phyloP scores from a whole-genome alignment of 306 rosid genomes.

The Spatholobus suberectus region DNA sequence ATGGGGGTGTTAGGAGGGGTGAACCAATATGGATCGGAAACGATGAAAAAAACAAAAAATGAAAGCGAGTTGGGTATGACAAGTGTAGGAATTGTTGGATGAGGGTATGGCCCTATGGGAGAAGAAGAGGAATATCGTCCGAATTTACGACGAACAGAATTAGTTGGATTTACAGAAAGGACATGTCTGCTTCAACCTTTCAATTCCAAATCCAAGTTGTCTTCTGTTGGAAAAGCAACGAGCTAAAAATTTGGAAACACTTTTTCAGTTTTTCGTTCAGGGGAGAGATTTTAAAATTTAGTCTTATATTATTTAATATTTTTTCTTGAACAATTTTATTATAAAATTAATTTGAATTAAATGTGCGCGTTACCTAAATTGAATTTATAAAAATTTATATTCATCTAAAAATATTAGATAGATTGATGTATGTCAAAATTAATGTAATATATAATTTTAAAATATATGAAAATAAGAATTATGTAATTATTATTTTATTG shows the following conservation, averaged over 20 bases:
- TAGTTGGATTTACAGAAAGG: neutral
- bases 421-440: no score
- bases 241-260: neutral
- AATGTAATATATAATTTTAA: no score
- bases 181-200: neutral
- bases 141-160: neutral
- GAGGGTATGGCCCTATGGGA: neutral
- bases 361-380: no score
- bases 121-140: neutral
- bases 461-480: no score
- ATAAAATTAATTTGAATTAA: no score
- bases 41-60: neutral
- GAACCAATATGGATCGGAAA: conserved; percentile 13
- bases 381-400: no score
- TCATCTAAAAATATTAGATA: no score
- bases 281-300: no score
- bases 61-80: neutral
- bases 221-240: neutral
- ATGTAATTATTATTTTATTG: no score
- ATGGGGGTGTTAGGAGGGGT: neutral
- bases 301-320: no score
- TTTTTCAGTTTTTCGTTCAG: neutral
- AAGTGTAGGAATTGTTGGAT: neutral
- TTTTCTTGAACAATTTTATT: no score
- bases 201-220: conserved; percentile 4